Evolutionary conservation across 2,329 filamentous ascomycete species (phyloP), one percentile per base, ranked within the genome.

Genomic region (Xylaria sp.): DNA sequence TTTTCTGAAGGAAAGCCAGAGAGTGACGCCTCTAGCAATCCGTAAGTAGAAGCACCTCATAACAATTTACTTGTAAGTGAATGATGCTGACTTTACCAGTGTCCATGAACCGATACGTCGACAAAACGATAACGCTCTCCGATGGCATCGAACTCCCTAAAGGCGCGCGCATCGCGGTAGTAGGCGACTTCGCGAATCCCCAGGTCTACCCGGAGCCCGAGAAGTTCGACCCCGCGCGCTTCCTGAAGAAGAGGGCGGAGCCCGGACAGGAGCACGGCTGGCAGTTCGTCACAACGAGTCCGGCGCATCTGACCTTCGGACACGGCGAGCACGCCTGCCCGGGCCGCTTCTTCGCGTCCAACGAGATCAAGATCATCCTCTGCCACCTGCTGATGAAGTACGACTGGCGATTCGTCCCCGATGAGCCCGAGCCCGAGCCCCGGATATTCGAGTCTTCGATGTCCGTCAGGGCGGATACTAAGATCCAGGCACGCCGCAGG

Each of bases 261-360:
- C 70, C 76, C n/a, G 78, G 78, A 0, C 75, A 78, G 58, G 78
- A 78, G 70, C 72, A 78, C 69, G 72, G 74, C 51, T 78, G 78
- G 75, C 80, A 82, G 70, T 80, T 81, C 59, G 81, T 81, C 13
- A 79, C 80, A 13, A 81, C 80, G 1, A 77, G 66, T 7, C 67
- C 78, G 8, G 74, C 79, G 2, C 75, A 77, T 34, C 71, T 80
- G 39, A 67, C 69, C 15, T 84, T 83, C 67, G 83, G 83, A 6
- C 78, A 84, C 69, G 82, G 82, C 6, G 76, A 78, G 48, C 81
- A 83, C 63, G 81, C 82, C 4, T 80, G 78, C 63, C 77, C 78
- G 73, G 58, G 77, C 6, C 73, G 74, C 12, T 74, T 74, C 70
- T 74, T 75, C 63, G 74, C 71, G 1, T 67, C 70, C 23, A 74